Percentiles rank a stretch among this genome's conserved stretches.
Evolutionary conservation across 345 rosid genomes (phyloP).

Genomic region (Draba incana): DNA sequence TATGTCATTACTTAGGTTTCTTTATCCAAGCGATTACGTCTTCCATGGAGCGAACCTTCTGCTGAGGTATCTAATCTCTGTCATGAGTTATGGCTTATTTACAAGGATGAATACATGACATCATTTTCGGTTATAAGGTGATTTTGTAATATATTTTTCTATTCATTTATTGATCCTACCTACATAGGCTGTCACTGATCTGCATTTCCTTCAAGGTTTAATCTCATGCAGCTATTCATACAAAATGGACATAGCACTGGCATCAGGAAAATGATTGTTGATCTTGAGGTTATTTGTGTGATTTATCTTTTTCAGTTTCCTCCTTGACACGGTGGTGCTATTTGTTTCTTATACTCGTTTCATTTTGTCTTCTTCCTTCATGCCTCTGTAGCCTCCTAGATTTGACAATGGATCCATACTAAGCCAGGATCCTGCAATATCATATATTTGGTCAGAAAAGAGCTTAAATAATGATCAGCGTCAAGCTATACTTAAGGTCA

Average conservation of each 20-base stretch:
- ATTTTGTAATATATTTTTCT: constrained; percentile 19
- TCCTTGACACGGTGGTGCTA: constrained; percentile 17
- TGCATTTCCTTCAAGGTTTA: constrained; percentile 64
- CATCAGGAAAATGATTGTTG: constrained; percentile 84
- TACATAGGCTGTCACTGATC: constrained; percentile 17
- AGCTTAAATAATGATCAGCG: constrained; percentile 94
- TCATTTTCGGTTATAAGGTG: constrained; percentile 92
- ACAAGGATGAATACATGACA: constrained; percentile 81
- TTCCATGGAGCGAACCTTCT: constrained; percentile 66
- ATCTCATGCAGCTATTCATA: constrained; percentile 79
- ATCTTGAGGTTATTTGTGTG: constrained; percentile 73
- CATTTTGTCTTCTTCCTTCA: constrained; percentile 21
- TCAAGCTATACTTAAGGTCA: constrained; percentile 92
- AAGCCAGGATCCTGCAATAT: constrained; percentile 97
- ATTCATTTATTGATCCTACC: constrained; percentile 24
- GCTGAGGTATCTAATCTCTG: constrained; percentile 54
- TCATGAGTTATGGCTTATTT: constrained; percentile 71
- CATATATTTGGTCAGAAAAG: constrained; percentile 88
- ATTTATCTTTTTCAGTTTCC: constrained; percentile 15
- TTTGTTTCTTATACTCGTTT: constrained; percentile 22
- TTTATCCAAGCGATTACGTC: constrained; percentile 74
- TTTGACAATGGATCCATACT: constrained; percentile 85
- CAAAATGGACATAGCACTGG: constrained; percentile 63
- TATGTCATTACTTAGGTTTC: constrained; percentile 62
- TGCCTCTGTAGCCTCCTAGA: constrained; percentile 74